Evolutionary conservation across 1,284 basidiomycete species (phyloP), one percentile per base, ranked within the genome.

Genomic region (Phlebopus sp.): DNA sequence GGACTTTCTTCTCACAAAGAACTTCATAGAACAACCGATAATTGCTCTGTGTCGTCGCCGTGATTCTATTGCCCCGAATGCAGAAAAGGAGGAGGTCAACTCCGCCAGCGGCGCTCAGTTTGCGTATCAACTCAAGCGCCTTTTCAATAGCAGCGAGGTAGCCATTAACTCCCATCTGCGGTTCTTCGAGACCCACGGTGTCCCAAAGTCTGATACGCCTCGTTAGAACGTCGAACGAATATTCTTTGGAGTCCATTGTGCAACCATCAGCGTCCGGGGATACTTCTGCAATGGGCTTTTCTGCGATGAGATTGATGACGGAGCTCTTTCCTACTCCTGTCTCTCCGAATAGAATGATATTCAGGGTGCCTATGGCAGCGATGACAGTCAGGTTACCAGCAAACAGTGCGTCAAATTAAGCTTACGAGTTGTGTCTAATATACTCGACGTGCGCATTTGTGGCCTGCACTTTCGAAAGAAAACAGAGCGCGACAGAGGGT

Each of bases 121-220:
- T 54, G 15, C 47, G 47, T 30, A 70, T 47, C 27, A 69, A 59
- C 2, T 38, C 25, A 46, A 60, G 63, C 4, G 69, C 59, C 25
- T 61, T 50, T 4, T 55, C 50, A 29, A 69, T 58, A 8, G 65
- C 63, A 0, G 62, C 31, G 50, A 55, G 15, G 54, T 55, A 30
- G 59, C 57, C 15, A 49, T 53, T n/a, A 51, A 60, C 15, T 10
- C 50, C 2, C 58, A 56, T 9, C 8, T 37, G 31, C 18, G 61
- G 60, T 37, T 69, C 67, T 32, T 67, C 51, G 7, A 70, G 60
- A 14, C 68, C 68, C 2, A 60, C 60, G 9, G 66, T 68, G 44
- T 69, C 66, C 39, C 44, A 51, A n/a, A 55, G 34, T 25, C 46
- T 37, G 37, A 40, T 34, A 15, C 11, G 19, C 39, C 15, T 47